A percentile compares a stretch with the other conserved stretches of the same genome.
phyloP scores from a whole-genome alignment of 495 filamentous ascomycete genomes.

The Margaritispora aquatica region DNA sequence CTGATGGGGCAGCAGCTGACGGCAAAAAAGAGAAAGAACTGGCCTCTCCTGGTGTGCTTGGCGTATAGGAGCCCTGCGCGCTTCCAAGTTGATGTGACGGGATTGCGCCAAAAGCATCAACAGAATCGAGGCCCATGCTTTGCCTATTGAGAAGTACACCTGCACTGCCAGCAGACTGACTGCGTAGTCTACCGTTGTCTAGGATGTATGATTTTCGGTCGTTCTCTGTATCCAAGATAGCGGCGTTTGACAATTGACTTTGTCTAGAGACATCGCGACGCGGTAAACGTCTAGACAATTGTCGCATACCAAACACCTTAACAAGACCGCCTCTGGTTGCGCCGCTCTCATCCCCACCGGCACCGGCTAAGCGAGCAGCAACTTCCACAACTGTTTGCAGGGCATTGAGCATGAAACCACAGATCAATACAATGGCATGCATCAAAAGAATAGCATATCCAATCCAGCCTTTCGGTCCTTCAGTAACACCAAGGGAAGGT shows the following conservation, averaged over 20 bases:
- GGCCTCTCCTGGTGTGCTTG: slow-evolving; percentile 60
- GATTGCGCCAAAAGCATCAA: slow-evolving; percentile 15
- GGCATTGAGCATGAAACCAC: slow-evolving; percentile 91
- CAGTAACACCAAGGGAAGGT: slow-evolving; percentile 68
- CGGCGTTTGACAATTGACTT: slow-evolving; percentile 73
- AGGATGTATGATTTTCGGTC: slow-evolving; percentile 58
- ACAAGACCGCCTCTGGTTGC: slow-evolving; percentile 80
- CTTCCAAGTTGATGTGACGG: slow-evolving; percentile 25
- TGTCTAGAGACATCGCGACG: slow-evolving; percentile 55
- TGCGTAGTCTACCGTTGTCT: slow-evolving; percentile 61
- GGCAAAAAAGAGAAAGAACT: slow-evolving; percentile 65
- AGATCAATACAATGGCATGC: slow-evolving; percentile 81
- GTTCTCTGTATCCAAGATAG: slow-evolving; percentile 64
- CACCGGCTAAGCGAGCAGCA: slow-evolving; percentile 68
- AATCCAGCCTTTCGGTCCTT: slow-evolving; percentile 84
- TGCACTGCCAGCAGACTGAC: slow-evolving; percentile 75
- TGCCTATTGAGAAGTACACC: slow-evolving; percentile 60
- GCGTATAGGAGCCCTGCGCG: slow-evolving; percentile 52
- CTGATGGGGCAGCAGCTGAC: slow-evolving; percentile 32
- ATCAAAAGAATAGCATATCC: slow-evolving; percentile 86
- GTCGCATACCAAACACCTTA: slow-evolving; percentile 89
- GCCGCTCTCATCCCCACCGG: slow-evolving; percentile 66
- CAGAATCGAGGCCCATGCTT: slow-evolving; percentile 23
- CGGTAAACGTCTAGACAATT: slow-evolving; percentile 71
- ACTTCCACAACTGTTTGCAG: slow-evolving; percentile 87